phyloP scores from a whole-genome alignment of 140 eudicot genomes.

The Senecio squalidus region DNA sequence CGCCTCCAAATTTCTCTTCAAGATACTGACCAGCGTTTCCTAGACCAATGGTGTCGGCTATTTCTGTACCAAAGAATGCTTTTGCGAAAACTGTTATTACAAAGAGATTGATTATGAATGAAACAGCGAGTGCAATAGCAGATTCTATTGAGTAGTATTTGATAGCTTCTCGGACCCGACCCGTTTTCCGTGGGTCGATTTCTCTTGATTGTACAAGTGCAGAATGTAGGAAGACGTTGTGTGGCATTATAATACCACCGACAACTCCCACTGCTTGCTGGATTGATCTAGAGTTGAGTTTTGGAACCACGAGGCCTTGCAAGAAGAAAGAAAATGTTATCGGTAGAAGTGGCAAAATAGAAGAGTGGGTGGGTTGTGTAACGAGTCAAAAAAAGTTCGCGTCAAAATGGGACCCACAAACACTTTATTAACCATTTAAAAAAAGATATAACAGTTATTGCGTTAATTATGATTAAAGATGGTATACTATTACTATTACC shows the following conservation, averaged over 20 bases:
- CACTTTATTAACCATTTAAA: no score
- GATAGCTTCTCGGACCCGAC: conserved; percentile 83
- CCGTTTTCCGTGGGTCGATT: conserved; percentile 62
- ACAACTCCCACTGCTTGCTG: conserved; percentile 92
- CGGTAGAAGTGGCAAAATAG: no score
- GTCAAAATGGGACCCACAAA: no score
- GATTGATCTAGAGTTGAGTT: conserved; percentile 72
- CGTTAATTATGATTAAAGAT: no score
- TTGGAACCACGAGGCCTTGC: conserved; percentile 77
- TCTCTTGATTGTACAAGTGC: conserved; percentile 92
- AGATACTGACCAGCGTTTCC: conserved; percentile 81
- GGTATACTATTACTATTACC: no score
- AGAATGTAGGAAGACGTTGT: conserved; percentile 89
- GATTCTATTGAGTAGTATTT: conserved; percentile 89
- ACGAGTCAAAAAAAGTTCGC: no score
- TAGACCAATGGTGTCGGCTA: conserved; percentile 74
- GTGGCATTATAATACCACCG: conserved; percentile 96
- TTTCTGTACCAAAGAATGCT: conserved; percentile 76
- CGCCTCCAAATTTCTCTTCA: conserved; percentile 88
- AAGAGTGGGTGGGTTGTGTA: no score
- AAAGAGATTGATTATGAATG: conserved; percentile 78
- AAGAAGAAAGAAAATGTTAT: conserved; percentile 9
- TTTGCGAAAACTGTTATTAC: conserved; percentile 89
- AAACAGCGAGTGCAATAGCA: conserved; percentile 53
- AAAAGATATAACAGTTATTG: no score